Evolutionary conservation across 441 rosid genomes (phyloP), one percentile per base, ranked within the genome.

Genomic region (Codiaeum variegatum): DNA sequence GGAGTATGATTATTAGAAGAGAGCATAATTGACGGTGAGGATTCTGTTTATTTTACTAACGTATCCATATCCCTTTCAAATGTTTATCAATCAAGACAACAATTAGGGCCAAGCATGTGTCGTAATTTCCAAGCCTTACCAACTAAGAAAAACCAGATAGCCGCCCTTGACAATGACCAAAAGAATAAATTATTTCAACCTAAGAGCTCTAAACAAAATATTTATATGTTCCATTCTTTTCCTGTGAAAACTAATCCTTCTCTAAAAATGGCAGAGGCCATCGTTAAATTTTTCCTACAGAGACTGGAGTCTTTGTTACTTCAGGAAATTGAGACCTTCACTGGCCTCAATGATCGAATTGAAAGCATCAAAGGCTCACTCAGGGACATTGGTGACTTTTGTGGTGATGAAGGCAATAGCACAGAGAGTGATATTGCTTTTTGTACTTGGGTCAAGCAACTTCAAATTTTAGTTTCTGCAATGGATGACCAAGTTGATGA

Each of bases 401-500:
- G 62, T 6, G 64, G 26, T 44, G 67, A 66, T 2, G n/a, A 49
- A 15, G 55, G 75, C 62, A 18, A 23, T 34, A 18, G 19, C 29
- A 4, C 19, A 59, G 75, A 72, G 66, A 74, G 62, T 1, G 64
- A 54, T 75, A 75, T 11, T 65, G 64, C 56, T 24, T 59, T 66
- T 42, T 7, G 34, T 63, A 11, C 69, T 32, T 75, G 80, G 80
- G 68, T 42, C 65, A 66, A 54, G 3, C 67, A 73, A 55, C 54
- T 72, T 24, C 52, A 31, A 56, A 38, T n/a, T 32, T 19, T 47
- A 31, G 24, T 79, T 13, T 40, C 23, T 32, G 78, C 75, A 46
- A 60, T 64, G 67, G 83, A 81, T 44, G 79, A 83, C 46, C 80
- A 63, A 16, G 67, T 81, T 0, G 81, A 81, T 73, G 77, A 77